Conservation (phyloP, 2,329 filamentous ascomycete genomes). For the Podosphaera aphanis region DNA sequence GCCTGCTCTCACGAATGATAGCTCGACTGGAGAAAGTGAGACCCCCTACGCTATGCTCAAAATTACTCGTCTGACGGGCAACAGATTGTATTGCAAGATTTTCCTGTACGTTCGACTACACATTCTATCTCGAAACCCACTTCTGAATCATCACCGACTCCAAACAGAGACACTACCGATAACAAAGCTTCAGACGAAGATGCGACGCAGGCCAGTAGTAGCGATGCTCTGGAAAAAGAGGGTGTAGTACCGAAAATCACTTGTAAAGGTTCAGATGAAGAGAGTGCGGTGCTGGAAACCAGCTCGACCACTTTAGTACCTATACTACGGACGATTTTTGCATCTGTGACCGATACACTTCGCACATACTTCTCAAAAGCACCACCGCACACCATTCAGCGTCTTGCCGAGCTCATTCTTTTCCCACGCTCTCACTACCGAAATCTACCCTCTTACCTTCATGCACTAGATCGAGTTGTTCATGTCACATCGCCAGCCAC, state of each 20-base stretch:
- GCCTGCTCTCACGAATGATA: slow-evolving; percentile 18
- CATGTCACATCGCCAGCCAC: slow-evolving; percentile 67
- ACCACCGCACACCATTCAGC: slow-evolving; percentile 82
- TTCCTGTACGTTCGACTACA: slow-evolving; percentile 20
- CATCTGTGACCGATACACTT: slow-evolving; percentile 37
- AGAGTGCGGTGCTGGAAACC: slow-evolving; percentile 31
- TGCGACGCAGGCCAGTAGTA: too few relatives aligned
- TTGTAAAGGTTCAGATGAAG: slow-evolving; percentile 30
- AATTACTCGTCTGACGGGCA: slow-evolving; percentile 22
- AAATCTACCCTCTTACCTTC: slow-evolving; percentile 61
- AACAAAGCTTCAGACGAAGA: too few relatives aligned
- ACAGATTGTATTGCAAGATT: slow-evolving; percentile 26
- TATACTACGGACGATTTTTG: slow-evolving; percentile 37
- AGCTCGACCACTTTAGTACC: slow-evolving; percentile 25
- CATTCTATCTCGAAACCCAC: slow-evolving; percentile 23
- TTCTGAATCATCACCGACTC: slow-evolving; percentile 34
- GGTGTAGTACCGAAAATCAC: too few relatives aligned
- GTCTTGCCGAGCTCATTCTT: slow-evolving; percentile 67
- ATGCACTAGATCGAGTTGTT: slow-evolving; percentile 74
- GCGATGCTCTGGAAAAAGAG: too few relatives aligned
- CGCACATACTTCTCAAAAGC: slow-evolving; percentile 41
- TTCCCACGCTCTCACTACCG: slow-evolving; percentile 57
- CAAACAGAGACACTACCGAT: slow-evolving; percentile 19
- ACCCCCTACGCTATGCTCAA: not conserved
- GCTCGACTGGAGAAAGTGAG: slow-evolving; percentile 18